Evolutionary conservation across 176 grass and related monocot genomes (phyloP).

Genomic region (Themeda triandra): DNA sequence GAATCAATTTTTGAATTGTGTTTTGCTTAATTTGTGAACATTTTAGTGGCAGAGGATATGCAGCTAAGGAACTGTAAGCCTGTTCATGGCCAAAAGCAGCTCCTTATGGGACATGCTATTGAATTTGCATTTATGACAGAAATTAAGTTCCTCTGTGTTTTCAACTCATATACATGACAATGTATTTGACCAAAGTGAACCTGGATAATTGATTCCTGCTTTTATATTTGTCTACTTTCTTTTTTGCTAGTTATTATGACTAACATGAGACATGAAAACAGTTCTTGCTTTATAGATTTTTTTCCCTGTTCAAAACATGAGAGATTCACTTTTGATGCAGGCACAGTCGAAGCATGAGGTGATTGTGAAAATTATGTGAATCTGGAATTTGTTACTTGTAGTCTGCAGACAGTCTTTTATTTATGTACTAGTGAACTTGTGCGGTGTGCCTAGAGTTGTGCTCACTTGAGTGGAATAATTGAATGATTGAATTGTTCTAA

Average conservation of each 20-base stretch:
- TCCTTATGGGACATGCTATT: background rate
- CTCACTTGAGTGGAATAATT: no score
- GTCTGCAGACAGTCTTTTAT: no score
- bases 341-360: background rate
- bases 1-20: background rate
- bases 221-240: background rate
- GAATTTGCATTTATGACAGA: slow-evolving; percentile 13
- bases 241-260: background rate
- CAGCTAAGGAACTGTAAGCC: background rate
- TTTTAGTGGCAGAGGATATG: background rate
- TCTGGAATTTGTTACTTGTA: no score
- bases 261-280: background rate
- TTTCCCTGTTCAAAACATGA: slow-evolving; percentile 10
- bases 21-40: background rate
- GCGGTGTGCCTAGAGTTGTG: no score
- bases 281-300: background rate
- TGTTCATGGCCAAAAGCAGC: background rate
- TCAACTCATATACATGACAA: background rate
- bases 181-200: slow-evolving; percentile 25
- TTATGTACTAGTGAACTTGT: no score
- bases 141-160: background rate
- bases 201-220: slow-evolving; percentile 6
- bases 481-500: no score
- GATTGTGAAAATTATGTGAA: no score
- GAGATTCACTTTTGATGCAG: background rate